phyloP scores from a whole-genome alignment of 108 stramenopile species.

The Cyclotella atomus region DNA sequence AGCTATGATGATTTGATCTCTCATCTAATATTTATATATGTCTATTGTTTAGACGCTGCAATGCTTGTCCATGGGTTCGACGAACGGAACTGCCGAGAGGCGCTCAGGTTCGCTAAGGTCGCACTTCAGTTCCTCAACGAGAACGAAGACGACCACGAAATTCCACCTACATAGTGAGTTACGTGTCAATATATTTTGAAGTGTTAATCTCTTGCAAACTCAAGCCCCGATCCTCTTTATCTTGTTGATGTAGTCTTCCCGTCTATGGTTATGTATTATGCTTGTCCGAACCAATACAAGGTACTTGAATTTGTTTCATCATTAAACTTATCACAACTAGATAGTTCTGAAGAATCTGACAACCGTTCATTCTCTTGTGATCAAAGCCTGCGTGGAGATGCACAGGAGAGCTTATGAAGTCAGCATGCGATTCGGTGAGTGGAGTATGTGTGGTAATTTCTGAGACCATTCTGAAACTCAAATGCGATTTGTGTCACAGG shows the following conservation, averaged over 20 bases:
- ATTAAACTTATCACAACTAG: background rate
- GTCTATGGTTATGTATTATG: slow-evolving; percentile 15
- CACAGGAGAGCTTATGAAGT: slow-evolving; percentile 20
- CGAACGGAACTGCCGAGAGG: background rate
- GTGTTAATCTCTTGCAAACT: background rate
- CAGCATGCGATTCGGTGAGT: slow-evolving; percentile 32
- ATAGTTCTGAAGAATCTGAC: background rate
- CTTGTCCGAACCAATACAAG: slow-evolving; percentile 27
- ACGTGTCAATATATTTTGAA: background rate
- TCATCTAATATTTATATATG: too few relatives aligned
- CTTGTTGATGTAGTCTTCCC: background rate
- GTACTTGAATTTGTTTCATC: background rate
- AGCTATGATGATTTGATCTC: too few relatives aligned
- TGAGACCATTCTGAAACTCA: too few relatives aligned
- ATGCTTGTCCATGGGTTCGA: background rate
- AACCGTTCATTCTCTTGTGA: background rate
- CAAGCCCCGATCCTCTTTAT: background rate
- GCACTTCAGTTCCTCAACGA: slow-evolving; percentile 13
- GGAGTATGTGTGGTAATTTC: too few relatives aligned
- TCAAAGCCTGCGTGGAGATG: slow-evolving; percentile 20
- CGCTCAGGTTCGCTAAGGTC: slow-evolving; percentile 16
- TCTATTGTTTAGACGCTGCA: background rate
- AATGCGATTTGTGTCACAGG: too few relatives aligned
- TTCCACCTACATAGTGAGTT: background rate
- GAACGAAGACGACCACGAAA: background rate